Conservation (phyloP, 1,284 basidiomycete genomes). For the Cutaneotrichosporon sp. region DNA sequence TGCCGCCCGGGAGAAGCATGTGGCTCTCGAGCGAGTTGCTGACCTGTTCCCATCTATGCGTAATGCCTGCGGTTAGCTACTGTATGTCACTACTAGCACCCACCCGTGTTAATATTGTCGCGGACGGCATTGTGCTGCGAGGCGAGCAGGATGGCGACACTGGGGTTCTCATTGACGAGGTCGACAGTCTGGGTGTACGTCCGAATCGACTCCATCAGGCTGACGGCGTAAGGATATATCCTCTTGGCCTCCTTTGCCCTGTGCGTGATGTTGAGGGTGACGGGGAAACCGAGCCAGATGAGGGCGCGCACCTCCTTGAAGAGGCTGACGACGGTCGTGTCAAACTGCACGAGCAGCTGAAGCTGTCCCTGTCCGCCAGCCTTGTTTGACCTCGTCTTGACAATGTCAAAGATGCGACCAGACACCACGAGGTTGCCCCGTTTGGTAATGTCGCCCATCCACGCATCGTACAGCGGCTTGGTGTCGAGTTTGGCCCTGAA, state of each 20-base stretch:
- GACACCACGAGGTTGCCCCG: constrained; percentile 74
- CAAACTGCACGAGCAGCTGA: constrained; percentile 92
- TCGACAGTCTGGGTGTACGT: constrained; percentile 93
- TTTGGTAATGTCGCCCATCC: constrained; percentile 90
- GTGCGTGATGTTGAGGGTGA: constrained; percentile 89
- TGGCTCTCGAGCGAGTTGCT: constrained; percentile 83
- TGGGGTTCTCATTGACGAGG: constrained; percentile 78
- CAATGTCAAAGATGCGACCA: constrained; percentile 94
- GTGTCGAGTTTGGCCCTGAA: constrained; percentile 97
- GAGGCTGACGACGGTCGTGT: constrained; percentile 93
- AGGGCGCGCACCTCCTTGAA: constrained; percentile 98
- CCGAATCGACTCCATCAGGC: constrained; percentile 94
- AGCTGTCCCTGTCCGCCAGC: constrained; percentile 60
- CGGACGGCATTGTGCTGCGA: constrained; percentile 87
- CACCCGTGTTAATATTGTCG: constrained; percentile 60
- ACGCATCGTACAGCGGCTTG: constrained; percentile 87
- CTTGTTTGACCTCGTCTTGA: constrained; percentile 58
- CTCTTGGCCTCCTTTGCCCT: constrained; percentile 97
- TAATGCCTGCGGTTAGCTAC: too few species aligned
- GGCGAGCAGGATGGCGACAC: constrained; percentile 86
- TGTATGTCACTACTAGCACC: too few species aligned
- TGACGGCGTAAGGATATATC: constrained; percentile 96
- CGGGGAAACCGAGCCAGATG: constrained; percentile 90
- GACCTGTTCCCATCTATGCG: constrained; percentile 77
- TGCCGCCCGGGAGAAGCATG: constrained; percentile 54